Base-by-base conservation (phyloP, 2,329 filamentous ascomycete genomes). In the Exophiala sideris region DNA sequence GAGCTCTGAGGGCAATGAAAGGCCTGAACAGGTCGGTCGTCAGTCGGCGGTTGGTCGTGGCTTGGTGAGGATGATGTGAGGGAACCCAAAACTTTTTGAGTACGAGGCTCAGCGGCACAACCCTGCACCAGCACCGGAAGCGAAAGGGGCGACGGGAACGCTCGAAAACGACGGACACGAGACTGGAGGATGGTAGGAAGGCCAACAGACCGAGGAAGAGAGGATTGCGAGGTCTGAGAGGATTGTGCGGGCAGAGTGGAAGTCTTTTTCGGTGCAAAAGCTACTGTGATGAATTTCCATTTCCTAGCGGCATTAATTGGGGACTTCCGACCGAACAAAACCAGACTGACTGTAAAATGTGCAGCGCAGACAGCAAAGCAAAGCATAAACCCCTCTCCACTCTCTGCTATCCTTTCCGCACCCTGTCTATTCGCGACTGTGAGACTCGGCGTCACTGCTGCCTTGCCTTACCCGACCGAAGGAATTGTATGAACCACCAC, bases 301-400 rank as follows among this genome's bases (percentile, higher is more conserved):
- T 48, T 55, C 50, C 56, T 58, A 58, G 56, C 56, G 56, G 52
- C 56, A 58, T 58, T 58, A 24, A 29, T 48, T 48, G 45, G 39
- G 47, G 29, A 32, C 21, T 49, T 40, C 45, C 45, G 16, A 18
- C 45, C 40, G 33, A 45, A 47, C 32, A 29, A 29, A 33, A 36
- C 34, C 24, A 45, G 21, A 29, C 20, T 32, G 7, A 29, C 24
- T 29, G 24, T 29, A 29, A 29, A 29, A 29, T 44, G 20, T 21
- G 41, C 12, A 44, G n/a, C 21, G 41, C 41, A 44, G 41, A 24
- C 41, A 44, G 16, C 12, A 29, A n/a, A 24, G 41, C 24, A 24
- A 34, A 29, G 24, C 24, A 29, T 29, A 29, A 29, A 29, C 24
- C 24, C 24, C 24, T 14, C 34, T 48, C 45, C 45, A 36, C n/a